Conservation (phyloP, 164 flowering plant genomes). For the Litsea cubeba region DNA sequence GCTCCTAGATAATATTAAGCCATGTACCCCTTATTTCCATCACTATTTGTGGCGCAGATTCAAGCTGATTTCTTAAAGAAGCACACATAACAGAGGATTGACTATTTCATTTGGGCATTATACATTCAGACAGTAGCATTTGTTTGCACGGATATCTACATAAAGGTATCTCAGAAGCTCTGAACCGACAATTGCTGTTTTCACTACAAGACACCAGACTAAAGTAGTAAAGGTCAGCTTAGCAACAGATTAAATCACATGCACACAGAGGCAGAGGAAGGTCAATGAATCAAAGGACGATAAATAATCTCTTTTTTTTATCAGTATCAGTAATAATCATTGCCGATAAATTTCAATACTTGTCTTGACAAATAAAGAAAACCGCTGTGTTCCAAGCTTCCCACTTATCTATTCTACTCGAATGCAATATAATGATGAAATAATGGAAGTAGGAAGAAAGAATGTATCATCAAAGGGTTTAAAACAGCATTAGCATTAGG, state of each 20-base stretch:
- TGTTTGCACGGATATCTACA: not conserved
- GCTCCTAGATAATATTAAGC: not conserved
- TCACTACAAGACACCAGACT: not conserved
- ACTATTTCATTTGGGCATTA: not conserved
- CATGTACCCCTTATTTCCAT: not conserved
- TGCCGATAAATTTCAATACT: not conserved
- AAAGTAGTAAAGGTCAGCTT: not conserved
- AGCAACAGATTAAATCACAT: not conserved
- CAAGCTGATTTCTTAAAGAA: not conserved
- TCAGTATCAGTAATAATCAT: not conserved
- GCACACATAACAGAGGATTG: not conserved
- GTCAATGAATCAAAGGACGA: not conserved
- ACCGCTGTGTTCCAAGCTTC: too few species aligned
- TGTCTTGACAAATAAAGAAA: too few species aligned
- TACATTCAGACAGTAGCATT: not conserved
- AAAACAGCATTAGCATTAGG: too few species aligned
- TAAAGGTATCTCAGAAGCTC: slow-evolving; percentile 1
- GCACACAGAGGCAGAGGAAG: not conserved
- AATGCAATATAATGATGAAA: too few species aligned
- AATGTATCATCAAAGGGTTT: too few species aligned
- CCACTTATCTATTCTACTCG: too few species aligned
- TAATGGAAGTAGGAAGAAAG: too few species aligned
- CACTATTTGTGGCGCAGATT: not conserved
- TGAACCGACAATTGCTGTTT: not conserved
- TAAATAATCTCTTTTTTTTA: not conserved